These are phyloP conservation scores for Mycosphaerelloides madeirae DNA, from an alignment of 2,329 filamentous ascomycete species.

Conservation along the genomic window DNA sequence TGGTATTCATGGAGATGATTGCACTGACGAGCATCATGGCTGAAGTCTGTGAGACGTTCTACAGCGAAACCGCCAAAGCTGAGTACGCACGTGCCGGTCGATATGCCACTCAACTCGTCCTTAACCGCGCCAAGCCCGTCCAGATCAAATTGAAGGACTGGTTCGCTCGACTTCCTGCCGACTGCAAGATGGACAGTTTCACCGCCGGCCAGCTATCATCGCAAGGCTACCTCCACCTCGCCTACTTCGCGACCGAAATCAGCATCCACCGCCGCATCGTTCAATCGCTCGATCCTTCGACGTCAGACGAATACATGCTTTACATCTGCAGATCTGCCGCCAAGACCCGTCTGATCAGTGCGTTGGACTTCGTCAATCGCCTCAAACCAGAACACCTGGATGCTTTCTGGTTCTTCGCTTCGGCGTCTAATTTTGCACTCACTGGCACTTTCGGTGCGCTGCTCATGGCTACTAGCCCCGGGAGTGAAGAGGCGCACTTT, in stretches of 20 bases:
- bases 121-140: conserved; percentile 73
- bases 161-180: conserved; percentile 65
- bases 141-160: conserved; percentile 79
- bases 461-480: conserved; percentile 82
- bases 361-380: conserved; percentile 96
- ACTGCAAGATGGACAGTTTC: conserved; percentile 59
- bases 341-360: conserved; percentile 88
- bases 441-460: conserved; percentile 92
- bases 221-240: conserved; percentile 70
- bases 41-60: conserved; percentile 78
- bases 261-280: conserved; percentile 88
- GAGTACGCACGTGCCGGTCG: conserved; percentile 61
- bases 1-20: conserved; percentile 71
- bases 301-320: conserved; percentile 68
- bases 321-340: conserved; percentile 92
- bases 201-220: conserved; percentile 41
- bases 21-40: conserved; percentile 69
- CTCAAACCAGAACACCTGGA: conserved; percentile 78
- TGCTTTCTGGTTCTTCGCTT: conserved; percentile 90
- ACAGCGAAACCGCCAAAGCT: conserved; percentile 71
- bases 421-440: conserved; percentile 85
- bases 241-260: conserved; percentile 91
- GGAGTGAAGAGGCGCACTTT: conserved; percentile 85
- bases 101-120: conserved; percentile 66
- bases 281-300: conserved; percentile 60